These are phyloP conservation scores for Metarhizium humberi DNA, from an alignment of 2,329 filamentous ascomycete genomes.

Conservation along the genomic window DNA sequence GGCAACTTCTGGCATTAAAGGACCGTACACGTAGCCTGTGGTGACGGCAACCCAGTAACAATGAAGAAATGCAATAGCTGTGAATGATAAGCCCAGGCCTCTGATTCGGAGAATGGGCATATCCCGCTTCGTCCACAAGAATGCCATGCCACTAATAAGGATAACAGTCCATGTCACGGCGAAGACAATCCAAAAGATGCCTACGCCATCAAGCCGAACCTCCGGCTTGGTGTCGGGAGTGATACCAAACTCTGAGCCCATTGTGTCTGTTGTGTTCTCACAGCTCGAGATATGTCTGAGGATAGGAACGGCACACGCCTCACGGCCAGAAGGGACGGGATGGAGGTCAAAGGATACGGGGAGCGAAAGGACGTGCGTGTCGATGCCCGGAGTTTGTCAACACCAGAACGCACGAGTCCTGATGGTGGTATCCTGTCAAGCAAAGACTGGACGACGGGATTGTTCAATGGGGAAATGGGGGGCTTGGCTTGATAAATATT, in stretches of 20 bases:
- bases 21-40: slow-evolving; percentile 28
- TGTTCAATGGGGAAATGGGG: neutral
- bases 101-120: slow-evolving; percentile 31
- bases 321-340: neutral
- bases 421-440: neutral
- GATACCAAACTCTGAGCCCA: slow-evolving; percentile 23
- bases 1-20: slow-evolving; percentile 36
- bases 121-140: slow-evolving; percentile 28
- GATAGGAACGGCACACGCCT: neutral
- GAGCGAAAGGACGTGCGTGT: neutral
- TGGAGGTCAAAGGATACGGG: neutral
- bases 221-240: slow-evolving; percentile 20
- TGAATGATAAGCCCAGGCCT: slow-evolving; percentile 30
- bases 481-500: slow-evolving; percentile 3
- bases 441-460: neutral
- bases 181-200: slow-evolving; percentile 31
- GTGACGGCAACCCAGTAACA: slow-evolving; percentile 32
- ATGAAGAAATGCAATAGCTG: slow-evolving; percentile 30
- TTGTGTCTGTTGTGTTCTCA: slow-evolving; percentile 4
- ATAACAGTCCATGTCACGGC: slow-evolving; percentile 28
- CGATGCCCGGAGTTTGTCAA: neutral
- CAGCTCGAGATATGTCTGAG: neutral
- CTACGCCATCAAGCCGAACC: slow-evolving; percentile 25
- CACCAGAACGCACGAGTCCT: neutral
- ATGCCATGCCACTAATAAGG: slow-evolving; percentile 29